A percentile compares a stretch with the other conserved stretches of the same genome.
These are phyloP conservation scores for Tulasnella sp. DNA, from an alignment of 768 basidiomycete species.

Conservation along the genomic window DNA sequence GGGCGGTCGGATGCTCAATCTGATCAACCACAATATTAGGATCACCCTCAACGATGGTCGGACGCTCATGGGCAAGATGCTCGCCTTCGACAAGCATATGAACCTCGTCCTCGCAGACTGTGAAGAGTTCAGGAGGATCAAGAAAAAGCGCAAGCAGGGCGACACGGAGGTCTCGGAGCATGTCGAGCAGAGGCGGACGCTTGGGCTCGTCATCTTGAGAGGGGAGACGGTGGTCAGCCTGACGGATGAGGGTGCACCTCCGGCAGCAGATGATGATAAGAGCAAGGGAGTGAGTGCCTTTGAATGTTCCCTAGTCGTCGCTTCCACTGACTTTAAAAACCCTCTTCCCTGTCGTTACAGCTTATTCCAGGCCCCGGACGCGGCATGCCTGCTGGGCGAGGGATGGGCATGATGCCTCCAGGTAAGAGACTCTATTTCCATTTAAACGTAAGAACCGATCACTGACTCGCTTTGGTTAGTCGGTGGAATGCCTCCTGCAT, in stretches of 20 bases:
- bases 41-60: slow-evolving; percentile 97
- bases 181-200: slow-evolving; percentile 90
- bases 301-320: slow-evolving; percentile 1
- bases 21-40: slow-evolving; percentile 96
- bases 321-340: not conserved
- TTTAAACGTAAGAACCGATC: too few species aligned
- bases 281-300: slow-evolving; percentile 61
- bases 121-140: slow-evolving; percentile 89
- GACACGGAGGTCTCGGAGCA: slow-evolving; percentile 28
- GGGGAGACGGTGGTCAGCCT: slow-evolving; percentile 95
- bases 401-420: slow-evolving; percentile 55
- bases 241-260: slow-evolving; percentile 90
- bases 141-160: slow-evolving; percentile 81
- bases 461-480: not conserved
- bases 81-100: slow-evolving; percentile 99
- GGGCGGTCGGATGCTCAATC: slow-evolving; percentile 94
- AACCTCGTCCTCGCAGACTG: slow-evolving; percentile 97
- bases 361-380: slow-evolving; percentile 83
- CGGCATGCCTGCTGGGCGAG: slow-evolving; percentile 92
- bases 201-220: slow-evolving; percentile 93
- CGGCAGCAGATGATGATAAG: slow-evolving; percentile 81
- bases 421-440: slow-evolving; percentile 22
- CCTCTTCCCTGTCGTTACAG: slow-evolving; percentile 32
- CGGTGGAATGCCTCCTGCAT: not conserved
- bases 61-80: slow-evolving; percentile 57